Conservation (phyloP, 2,329 filamentous ascomycete species). For the Claviceps fusiformis region DNA sequence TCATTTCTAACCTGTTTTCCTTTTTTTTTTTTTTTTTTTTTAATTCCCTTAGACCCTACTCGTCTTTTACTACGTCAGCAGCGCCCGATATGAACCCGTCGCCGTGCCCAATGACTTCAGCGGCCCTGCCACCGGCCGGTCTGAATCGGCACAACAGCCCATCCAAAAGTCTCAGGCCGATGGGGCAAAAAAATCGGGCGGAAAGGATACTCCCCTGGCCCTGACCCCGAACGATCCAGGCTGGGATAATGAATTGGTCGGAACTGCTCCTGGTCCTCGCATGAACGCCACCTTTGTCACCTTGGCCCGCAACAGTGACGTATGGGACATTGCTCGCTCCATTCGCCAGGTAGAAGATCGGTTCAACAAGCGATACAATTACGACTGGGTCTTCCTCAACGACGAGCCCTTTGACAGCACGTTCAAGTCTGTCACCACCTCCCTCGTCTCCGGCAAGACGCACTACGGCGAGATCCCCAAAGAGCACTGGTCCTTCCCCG, state of each 20-base stretch:
- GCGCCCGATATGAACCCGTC: slow-evolving; percentile 33
- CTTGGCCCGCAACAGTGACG: slow-evolving; percentile 78
- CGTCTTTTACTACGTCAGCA: slow-evolving; percentile 71
- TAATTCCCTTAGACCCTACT: slow-evolving; percentile 43
- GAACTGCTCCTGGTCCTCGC: slow-evolving; percentile 51
- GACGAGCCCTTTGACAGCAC: slow-evolving; percentile 85
- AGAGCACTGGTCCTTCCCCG: slow-evolving; percentile 96
- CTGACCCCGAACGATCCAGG: slow-evolving; percentile 37
- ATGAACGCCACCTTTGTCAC: slow-evolving; percentile 98
- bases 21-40: background rate
- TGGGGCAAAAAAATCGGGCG: slow-evolving; percentile 12
- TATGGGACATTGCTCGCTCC: slow-evolving; percentile 94
- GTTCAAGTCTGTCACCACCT: slow-evolving; percentile 83
- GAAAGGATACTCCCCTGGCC: slow-evolving; percentile 30
- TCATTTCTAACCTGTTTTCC: background rate
- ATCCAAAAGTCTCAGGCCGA: slow-evolving; percentile 7
- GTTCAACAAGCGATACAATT: slow-evolving; percentile 93
- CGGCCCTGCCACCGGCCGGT: background rate
- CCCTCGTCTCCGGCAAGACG: slow-evolving; percentile 84
- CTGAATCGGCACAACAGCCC: slow-evolving; percentile 5
- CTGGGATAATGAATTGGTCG: slow-evolving; percentile 36
- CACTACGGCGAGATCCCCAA: slow-evolving; percentile 78
- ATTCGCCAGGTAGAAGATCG: slow-evolving; percentile 96
- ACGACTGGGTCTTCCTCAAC: slow-evolving; percentile 99
- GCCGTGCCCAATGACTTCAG: slow-evolving; percentile 8